Evolutionary conservation across 345 rosid genomes (phyloP).

Genomic region (Gossypioides kirkii): DNA sequence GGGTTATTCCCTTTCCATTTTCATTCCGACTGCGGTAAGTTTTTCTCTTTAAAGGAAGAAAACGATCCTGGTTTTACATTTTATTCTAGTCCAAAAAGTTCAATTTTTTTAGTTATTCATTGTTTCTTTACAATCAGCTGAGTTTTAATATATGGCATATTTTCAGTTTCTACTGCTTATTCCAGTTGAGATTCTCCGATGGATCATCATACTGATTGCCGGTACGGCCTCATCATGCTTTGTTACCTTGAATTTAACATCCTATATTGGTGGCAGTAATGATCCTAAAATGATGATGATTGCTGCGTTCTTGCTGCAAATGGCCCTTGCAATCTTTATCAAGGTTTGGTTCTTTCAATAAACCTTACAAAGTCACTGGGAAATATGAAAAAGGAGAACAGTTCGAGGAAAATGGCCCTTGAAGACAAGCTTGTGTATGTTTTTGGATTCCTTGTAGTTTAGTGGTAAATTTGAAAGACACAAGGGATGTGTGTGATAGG

Average conservation of each 20-base stretch:
- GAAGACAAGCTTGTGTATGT: constrained; percentile 12
- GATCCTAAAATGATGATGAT: constrained; percentile 49
- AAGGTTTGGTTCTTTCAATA: constrained; percentile 94
- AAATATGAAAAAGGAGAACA: not conserved
- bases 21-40: constrained; percentile 66
- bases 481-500: not conserved
- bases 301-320: constrained; percentile 69
- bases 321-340: constrained; percentile 77
- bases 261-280: constrained; percentile 39
- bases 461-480: constrained; percentile 6
- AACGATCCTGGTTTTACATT: not conserved
- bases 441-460: constrained; percentile 8
- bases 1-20: constrained; percentile 90
- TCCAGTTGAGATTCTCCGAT: constrained; percentile 72
- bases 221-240: constrained; percentile 69
- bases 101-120: not conserved
- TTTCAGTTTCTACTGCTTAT: constrained; percentile 75
- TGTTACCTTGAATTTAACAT: constrained; percentile 63
- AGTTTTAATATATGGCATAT: not conserved
- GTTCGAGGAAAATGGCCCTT: not conserved
- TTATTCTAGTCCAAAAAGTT: not conserved
- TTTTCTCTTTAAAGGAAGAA: constrained; percentile 4
- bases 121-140: not conserved
- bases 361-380: not conserved
- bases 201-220: constrained; percentile 71